Base-by-base conservation (phyloP, 2,329 filamentous ascomycete species). In the Clathrospora elynae region DNA sequence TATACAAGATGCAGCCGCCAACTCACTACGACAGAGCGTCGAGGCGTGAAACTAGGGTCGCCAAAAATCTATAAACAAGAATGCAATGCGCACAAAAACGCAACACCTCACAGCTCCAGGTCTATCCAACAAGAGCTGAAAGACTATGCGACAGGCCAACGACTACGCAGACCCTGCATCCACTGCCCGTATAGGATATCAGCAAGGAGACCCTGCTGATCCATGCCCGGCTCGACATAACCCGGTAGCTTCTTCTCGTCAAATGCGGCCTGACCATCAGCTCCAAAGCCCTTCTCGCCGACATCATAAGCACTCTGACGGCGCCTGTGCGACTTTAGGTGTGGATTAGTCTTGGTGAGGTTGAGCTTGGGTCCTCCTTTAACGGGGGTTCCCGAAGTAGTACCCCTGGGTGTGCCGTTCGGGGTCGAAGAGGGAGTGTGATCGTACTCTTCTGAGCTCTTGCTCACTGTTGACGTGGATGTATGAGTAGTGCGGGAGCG, bases 131-230 rank as follows among this genome's bases (percentile, higher is more conserved):
- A 6, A 22, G 28, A 19, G 18, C 16, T 1, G 23, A 23, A 6
- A 10, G 28, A 38, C 24, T 50, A 59, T 11, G 62, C 35, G 17
- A 64, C 42, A 18, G 67, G 64, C 76, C 76, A 78, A 30, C 74
- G 57, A 18, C 49, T 61, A 52, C 85, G 84, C 59, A 97, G 74
- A 2, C 90, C 90, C 45, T 95, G 88, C 2, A 86, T 84, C 93
- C 93, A 99, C 29, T 92, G 82, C 11, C 85, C 83, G 72, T 96
- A 97, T 13, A 99, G 80, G 13, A 95, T 88, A 67, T 96, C 90
- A 1, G 88, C 89, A 24, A 97, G 78, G 66, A 95, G 84, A 64
- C 90, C 89, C 54, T 87, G 88, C 71, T 96, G 92, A 70, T 96
- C 91, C 88, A 96, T 92, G 2, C 90, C 92, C 1, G 84, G 80